Evolutionary conservation across 2,329 filamentous ascomycete genomes (phyloP), one percentile per base, ranked within the genome.

Genomic region (Colletotrichum lupini): DNA sequence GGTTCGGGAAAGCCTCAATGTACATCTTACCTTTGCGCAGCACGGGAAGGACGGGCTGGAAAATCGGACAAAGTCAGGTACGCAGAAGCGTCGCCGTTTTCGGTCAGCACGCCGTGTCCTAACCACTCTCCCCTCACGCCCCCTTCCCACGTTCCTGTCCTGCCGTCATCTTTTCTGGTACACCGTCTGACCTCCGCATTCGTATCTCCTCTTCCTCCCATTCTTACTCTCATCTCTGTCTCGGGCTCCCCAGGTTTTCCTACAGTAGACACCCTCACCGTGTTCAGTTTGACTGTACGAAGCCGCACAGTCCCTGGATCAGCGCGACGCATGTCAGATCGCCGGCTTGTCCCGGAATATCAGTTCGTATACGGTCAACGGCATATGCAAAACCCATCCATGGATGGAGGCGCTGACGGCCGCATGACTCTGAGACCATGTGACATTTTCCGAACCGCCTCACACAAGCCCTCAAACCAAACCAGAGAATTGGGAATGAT

Each of bases 361-460:
- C 14, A n/a, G 24, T 42, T 52, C 37, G 35, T 52, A 49, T 53
- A 68, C 42, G 37, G 69, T 28, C 22, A 35, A 30, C 52, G 57
- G 35, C 62, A 61, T 63, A 60, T n/a, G 53, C 24, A 32, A 30
- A 28, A 49, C 19, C 42, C 8, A 49, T 49, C 37, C 53, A 64
- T 42, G 61, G 26, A 42, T 46, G 24, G 46, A 32, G 49, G 57
- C 19, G 53, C 19, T 62, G 52, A 8, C 49, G 68, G 46, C 46
- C 63, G 69, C 65, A 68, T 72, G 58, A 53, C n/a, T 22, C 57
- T 57, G 28, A 63, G 42, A 32, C n/a, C 65, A 61, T 62, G 65
- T 72, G 57, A 68, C 64, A n/a, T 53, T 35, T 68, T 24, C 42
- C 37, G 49, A 72, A 35, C 37, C 35, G 32, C 26, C 57, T 24